Base-by-base conservation (phyloP, 176 grass and related monocot species). In the Oryza punctata region DNA sequence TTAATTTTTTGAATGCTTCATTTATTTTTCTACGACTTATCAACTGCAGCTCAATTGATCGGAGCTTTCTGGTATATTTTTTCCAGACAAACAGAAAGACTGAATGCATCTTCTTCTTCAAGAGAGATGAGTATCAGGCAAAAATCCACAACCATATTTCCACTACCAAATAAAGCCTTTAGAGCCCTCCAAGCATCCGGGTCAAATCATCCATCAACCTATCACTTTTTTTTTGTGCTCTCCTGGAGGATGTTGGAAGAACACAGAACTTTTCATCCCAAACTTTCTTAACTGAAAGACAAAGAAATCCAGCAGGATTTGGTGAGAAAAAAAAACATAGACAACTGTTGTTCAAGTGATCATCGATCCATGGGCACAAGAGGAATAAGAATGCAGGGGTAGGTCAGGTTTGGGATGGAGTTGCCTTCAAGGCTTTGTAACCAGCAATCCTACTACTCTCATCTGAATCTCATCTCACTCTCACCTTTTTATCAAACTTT, bases 351-450 rank as follows among this genome's bases (percentile, higher is more conserved):
- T 46, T 35, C 69, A 29, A 61, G 76, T 63, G 67, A 81, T 46
- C 16, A 8, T 21, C 63, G 19, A 59, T 41, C 57, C 19, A 61
- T 23, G 9, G n/a, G 9, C 37, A 61, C 19, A 23, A 24, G 10
- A 67, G 14, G 26, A 64, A 78, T 18, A 50, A 35, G 4, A 29
- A 35, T 26, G 6, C 29, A 10, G 60, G 27, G 27, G 40, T 75
- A 60, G 38, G 67, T 27, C 50, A 63, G 41, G 70, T 76, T 43
- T 28, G 19, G 14, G 52, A 71, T 78, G 78, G 78, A 86, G 83
- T 82, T 89, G 88, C 43, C 83, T 89, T 89, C 43, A 89, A 89
- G 88, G 78, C 30, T 89, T 7, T 72, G 52, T 76, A 52, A 73
- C 80, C 43, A 57, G 9, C 49, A 3, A 15, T 60, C 15, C 72